Evolutionary conservation across 768 basidiomycete species (phyloP).

Genomic region (Boletus rufocinnamomeus): DNA sequence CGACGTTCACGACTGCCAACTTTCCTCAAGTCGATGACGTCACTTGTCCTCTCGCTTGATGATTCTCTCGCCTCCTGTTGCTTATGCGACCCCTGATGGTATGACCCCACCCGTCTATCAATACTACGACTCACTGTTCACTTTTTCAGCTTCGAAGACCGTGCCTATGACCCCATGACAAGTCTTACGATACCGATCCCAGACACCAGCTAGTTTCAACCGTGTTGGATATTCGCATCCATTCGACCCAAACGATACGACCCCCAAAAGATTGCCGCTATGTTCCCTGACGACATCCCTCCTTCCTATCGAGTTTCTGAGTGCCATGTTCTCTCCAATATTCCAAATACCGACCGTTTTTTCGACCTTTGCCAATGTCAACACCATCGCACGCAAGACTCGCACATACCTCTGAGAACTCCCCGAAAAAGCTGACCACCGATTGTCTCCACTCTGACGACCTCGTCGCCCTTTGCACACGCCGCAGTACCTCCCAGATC

Average conservation of each 20-base stretch:
- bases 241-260: neutral
- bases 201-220: neutral
- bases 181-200: neutral
- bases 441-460: neutral
- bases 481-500: neutral
- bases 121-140: neutral
- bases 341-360: neutral
- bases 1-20: neutral
- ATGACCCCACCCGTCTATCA: neutral
- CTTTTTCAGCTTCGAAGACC: neutral
- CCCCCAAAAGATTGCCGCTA: neutral
- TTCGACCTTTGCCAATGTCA: neutral
- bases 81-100: neutral
- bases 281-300: slow-evolving; percentile 3
- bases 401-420: neutral
- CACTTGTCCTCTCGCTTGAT: neutral
- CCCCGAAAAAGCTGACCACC: neutral
- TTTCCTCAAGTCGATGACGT: neutral
- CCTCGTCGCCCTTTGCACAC: neutral
- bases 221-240: neutral
- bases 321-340: neutral
- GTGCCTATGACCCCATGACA: neutral
- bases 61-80: neutral
- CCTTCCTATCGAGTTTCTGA: neutral
- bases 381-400: slow-evolving; percentile 5